Evolutionary conservation across 306 rosid species (phyloP).

Genomic region (Prunus mume): DNA sequence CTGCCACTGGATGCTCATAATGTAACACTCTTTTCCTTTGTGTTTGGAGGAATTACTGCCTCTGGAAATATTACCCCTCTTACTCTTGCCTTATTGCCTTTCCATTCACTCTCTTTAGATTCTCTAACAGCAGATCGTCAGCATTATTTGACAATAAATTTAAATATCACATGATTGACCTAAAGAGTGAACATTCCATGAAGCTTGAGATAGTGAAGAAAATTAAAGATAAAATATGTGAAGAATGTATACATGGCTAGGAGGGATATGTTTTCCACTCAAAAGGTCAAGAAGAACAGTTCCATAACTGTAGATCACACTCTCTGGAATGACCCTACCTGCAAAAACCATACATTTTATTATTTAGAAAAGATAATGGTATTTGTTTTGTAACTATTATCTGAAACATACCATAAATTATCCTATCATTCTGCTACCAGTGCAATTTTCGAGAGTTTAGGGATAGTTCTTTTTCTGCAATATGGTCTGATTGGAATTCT

Average conservation of each 20-base stretch:
- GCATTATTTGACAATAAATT: not conserved
- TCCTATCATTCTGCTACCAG: not conserved
- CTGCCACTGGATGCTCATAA: not conserved
- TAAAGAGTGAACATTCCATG: not conserved
- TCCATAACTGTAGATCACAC: conserved; percentile 20
- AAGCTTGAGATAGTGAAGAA: not conserved
- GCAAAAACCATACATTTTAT: not conserved
- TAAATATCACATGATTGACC: not conserved
- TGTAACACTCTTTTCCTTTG: not conserved
- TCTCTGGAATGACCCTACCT: conserved; percentile 17
- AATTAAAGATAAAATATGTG: not conserved
- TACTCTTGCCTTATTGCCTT: not conserved
- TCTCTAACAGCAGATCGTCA: not conserved
- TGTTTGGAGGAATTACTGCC: not conserved
- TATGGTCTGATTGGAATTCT: not conserved
- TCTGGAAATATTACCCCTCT: not conserved
- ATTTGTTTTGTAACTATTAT: not conserved
- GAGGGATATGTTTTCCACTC: conserved; percentile 19
- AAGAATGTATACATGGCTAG: conserved; percentile 35
- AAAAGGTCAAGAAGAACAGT: conserved; percentile 15
- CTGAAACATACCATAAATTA: not conserved
- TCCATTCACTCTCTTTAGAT: not conserved
- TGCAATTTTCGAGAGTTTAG: not conserved
- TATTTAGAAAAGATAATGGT: not conserved
- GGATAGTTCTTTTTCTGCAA: not conserved